phyloP scores from a whole-genome alignment of 441 rosid species.

The Euphorbia corollata region DNA sequence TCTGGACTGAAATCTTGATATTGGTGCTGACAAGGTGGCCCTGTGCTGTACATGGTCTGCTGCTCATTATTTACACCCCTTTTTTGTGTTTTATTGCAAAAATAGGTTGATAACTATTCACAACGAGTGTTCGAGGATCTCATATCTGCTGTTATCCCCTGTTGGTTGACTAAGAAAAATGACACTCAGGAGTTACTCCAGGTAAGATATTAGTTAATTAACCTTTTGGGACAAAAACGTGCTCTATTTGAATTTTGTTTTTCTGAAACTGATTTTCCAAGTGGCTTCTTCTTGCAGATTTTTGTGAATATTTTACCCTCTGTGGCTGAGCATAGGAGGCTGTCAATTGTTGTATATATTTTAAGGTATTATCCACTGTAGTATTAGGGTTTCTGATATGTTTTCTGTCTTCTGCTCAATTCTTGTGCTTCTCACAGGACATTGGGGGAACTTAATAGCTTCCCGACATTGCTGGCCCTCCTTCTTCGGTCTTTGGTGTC shows the following conservation, averaged over 20 bases:
- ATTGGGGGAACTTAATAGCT: conserved; percentile 68
- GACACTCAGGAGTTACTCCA: conserved; percentile 55
- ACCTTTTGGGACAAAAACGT: conserved; percentile 1
- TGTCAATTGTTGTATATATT: conserved; percentile 61
- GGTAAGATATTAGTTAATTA: conserved; percentile 38
- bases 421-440: conserved; percentile 45
- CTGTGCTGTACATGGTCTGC: background rate
- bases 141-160: conserved; percentile 73
- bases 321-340: conserved; percentile 74
- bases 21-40: background rate
- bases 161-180: conserved; percentile 67
- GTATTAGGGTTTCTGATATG: conserved; percentile 9
- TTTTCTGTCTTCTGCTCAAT: conserved; percentile 15
- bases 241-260: conserved; percentile 8
- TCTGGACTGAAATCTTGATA: background rate
- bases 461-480: conserved; percentile 72
- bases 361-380: conserved; percentile 49
- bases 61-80: background rate
- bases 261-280: conserved; percentile 15
- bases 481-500: conserved; percentile 63
- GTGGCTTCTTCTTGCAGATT: conserved; percentile 42
- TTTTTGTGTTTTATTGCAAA: conserved; percentile 3
- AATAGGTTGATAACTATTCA: conserved; percentile 75
- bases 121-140: conserved; percentile 71
- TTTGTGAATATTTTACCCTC: conserved; percentile 76